A percentile compares a stretch with the other conserved stretches of the same genome.
These are phyloP conservation scores for Pelargonium australe DNA, from an alignment of 441 rosid genomes.

Conservation along the genomic window DNA sequence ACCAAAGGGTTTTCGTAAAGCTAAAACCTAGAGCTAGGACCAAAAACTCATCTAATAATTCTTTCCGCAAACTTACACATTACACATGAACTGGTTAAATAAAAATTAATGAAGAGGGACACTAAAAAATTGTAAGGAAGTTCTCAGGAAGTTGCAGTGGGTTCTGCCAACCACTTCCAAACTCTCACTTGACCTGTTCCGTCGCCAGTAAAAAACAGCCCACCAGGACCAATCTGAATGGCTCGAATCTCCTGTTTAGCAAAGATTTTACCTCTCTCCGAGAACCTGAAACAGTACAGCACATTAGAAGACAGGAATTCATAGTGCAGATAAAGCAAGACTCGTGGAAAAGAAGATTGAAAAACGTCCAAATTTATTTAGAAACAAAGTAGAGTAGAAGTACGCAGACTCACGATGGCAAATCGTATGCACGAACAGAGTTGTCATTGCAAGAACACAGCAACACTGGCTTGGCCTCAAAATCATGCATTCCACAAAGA, in stretches of 20 bases:
- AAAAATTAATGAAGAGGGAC: constrained; percentile 11
- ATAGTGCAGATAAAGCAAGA: background rate
- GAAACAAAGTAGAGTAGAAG: background rate
- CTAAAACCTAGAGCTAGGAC: constrained; percentile 15
- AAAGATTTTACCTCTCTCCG: constrained; percentile 84
- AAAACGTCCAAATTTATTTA: background rate
- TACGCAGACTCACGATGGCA: constrained; percentile 79
- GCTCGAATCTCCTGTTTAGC: constrained; percentile 78
- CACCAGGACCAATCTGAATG: constrained; percentile 71
- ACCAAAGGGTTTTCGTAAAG: constrained; percentile 5
- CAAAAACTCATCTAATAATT: constrained; percentile 26
- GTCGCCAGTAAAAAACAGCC: constrained; percentile 85
- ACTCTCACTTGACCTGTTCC: constrained; percentile 92
- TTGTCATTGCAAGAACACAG: constrained; percentile 79
- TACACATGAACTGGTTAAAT: constrained; percentile 11
- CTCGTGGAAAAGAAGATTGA: background rate
- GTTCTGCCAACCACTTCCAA: constrained; percentile 64
- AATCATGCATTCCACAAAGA: constrained; percentile 78
- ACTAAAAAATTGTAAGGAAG: background rate
- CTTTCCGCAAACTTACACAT: constrained; percentile 21
- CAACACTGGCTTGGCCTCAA: constrained; percentile 83
- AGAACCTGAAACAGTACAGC: constrained; percentile 43
- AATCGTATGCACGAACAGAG: constrained; percentile 63
- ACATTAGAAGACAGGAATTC: background rate
- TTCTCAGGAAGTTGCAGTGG: constrained; percentile 28